Conservation (phyloP, 495 filamentous ascomycete species). For the Amniculicola lignicola region DNA sequence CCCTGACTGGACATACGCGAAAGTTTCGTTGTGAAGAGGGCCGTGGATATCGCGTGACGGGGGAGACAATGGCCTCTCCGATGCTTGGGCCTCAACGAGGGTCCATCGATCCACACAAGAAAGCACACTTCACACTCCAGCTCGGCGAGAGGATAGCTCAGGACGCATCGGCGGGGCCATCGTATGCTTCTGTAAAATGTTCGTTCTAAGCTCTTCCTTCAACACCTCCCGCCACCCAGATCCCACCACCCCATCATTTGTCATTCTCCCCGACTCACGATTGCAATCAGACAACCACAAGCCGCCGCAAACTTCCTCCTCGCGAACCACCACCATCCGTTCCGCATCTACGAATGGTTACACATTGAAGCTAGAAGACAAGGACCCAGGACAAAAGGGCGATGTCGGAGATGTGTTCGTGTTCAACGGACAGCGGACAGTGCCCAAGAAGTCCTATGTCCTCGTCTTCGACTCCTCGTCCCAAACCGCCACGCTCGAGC, state of each 20-base stretch:
- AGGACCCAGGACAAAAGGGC: slow-evolving; percentile 40
- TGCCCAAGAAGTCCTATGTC: slow-evolving; percentile 42
- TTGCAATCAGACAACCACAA: slow-evolving; percentile 48
- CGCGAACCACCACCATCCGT: slow-evolving; percentile 27
- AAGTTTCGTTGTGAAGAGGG: no score
- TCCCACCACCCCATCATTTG: no score
- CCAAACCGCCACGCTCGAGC: slow-evolving; percentile 53
- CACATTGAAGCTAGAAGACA: slow-evolving; percentile 51
- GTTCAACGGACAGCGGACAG: slow-evolving; percentile 52
- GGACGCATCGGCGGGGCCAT: neutral
- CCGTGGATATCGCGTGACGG: no score
- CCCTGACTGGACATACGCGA: no score
- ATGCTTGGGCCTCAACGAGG: slow-evolving; percentile 15
- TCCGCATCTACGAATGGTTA: slow-evolving; percentile 46
- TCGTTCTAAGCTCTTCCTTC: neutral
- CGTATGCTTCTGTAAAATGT: slow-evolving; percentile 31
- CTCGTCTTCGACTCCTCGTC: slow-evolving; percentile 53
- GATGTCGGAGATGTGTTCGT: slow-evolving; percentile 46
- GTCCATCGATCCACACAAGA: slow-evolving; percentile 28
- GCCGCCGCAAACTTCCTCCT: slow-evolving; percentile 46
- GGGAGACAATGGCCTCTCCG: slow-evolving; percentile 31
- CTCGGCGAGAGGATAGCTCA: slow-evolving; percentile 27
- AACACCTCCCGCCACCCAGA: neutral
- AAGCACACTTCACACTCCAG: slow-evolving; percentile 31
- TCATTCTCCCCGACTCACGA: neutral